Conservation (phyloP, 805 yeast species). For the Yarrowia osloensis region DNA sequence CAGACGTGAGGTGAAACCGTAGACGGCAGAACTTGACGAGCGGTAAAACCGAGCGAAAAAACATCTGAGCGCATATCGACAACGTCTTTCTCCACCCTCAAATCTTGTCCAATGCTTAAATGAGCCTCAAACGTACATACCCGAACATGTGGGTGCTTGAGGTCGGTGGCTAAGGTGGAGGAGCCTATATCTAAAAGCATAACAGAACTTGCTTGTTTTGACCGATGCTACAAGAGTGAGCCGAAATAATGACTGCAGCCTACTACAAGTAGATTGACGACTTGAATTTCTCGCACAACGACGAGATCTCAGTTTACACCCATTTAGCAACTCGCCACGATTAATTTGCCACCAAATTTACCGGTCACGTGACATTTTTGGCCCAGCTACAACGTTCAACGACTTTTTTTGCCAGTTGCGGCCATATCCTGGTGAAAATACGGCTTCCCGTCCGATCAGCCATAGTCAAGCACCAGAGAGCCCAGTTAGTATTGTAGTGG, state of each 20-base stretch:
- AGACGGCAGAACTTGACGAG: neutral
- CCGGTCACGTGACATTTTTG: neutral
- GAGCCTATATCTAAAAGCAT: neutral
- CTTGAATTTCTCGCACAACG: no score
- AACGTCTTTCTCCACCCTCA: neutral
- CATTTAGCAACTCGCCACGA: no score
- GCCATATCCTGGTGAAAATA: slow-evolving; percentile 24
- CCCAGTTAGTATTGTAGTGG: slow-evolving; percentile 20
- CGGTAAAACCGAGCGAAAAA: neutral
- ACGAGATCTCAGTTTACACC: no score
- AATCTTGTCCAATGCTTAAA: neutral
- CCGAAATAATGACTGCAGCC: no score
- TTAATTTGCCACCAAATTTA: neutral
- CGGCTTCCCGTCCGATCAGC: slow-evolving; percentile 26
- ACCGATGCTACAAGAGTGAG: neutral
- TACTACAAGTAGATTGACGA: no score
- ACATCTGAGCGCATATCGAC: neutral
- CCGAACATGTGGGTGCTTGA: neutral
- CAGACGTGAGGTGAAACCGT: neutral
- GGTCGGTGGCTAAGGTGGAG: neutral
- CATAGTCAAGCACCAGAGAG: slow-evolving; percentile 23
- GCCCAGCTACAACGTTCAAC: neutral
- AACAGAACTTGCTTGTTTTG: neutral
- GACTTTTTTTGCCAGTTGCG: neutral
- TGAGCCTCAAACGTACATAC: neutral